A percentile compares a stretch with the other conserved stretches of the same genome.
These are phyloP conservation scores for Botryotinia globosa DNA, from an alignment of 2,329 filamentous ascomycete species.

Conservation along the genomic window DNA sequence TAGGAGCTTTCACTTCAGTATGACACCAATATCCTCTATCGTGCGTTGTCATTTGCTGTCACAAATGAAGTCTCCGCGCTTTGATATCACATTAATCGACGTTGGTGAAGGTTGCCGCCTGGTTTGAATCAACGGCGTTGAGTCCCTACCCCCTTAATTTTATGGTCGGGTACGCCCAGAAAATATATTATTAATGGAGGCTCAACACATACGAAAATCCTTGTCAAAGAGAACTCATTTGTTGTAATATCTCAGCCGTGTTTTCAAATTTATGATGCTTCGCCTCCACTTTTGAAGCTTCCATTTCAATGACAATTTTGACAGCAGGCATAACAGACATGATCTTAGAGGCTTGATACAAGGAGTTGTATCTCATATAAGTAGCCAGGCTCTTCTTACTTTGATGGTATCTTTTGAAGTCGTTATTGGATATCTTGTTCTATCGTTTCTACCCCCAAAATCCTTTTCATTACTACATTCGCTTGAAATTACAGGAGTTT, in stretches of 20 bases:
- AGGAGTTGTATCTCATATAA: background rate
- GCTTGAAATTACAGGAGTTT: background rate
- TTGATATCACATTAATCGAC: background rate
- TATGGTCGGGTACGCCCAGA: background rate
- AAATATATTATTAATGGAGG: background rate
- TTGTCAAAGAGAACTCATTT: background rate
- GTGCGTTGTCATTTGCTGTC: background rate
- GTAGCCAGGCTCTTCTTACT: background rate
- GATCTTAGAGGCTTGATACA: background rate
- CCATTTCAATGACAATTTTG: background rate
- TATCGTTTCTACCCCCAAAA: background rate
- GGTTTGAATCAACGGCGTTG: constrained; percentile 2
- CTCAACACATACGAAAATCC: background rate
- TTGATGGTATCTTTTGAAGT: background rate
- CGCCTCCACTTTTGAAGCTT: constrained; percentile 2
- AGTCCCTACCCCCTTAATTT: background rate
- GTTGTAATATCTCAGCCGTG: constrained; percentile 6
- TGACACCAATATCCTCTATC: background rate
- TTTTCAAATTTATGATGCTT: constrained; percentile 13
- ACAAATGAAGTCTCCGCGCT: background rate
- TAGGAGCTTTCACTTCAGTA: background rate
- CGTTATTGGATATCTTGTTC: background rate
- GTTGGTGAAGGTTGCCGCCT: background rate
- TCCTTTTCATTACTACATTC: background rate
- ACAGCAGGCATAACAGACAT: background rate